Conservation (phyloP, 139 green algal genomes). For the Closterium sp. region DNA sequence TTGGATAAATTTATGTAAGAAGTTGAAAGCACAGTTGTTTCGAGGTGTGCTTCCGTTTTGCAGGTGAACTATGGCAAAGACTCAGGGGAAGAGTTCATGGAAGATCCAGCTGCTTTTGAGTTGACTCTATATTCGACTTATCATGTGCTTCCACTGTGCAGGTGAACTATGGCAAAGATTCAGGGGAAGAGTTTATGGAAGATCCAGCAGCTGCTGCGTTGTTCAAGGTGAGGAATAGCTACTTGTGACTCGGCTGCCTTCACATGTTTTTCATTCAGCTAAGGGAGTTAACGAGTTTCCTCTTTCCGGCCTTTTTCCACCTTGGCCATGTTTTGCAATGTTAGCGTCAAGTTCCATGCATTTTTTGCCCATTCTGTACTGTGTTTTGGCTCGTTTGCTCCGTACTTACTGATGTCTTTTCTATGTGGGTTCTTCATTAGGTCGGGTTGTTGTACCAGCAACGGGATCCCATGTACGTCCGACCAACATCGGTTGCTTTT, state of each 20-base stretch:
- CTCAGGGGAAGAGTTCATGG: not conserved
- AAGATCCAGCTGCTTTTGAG: not conserved
- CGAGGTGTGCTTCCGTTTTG: too few relatives aligned
- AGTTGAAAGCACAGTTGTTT: too few relatives aligned
- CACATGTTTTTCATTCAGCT: not conserved
- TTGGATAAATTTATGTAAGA: too few relatives aligned
- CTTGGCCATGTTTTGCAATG: too few relatives aligned
- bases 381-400: too few relatives aligned
- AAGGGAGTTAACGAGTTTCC: too few relatives aligned
- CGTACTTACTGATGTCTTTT: too few relatives aligned
- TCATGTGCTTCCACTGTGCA: not conserved
- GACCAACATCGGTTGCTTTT: not conserved
- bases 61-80: not conserved
- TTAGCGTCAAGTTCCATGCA: too few relatives aligned
- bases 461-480: not conserved
- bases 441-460: slow-evolving; percentile 6
- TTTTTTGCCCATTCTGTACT: too few relatives aligned
- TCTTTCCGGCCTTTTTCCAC: too few relatives aligned
- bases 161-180: not conserved
- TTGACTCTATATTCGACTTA: too few relatives aligned
- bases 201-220: not conserved
- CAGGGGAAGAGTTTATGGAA: not conserved
- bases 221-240: not conserved
- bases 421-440: not conserved
- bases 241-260: not conserved